Evolutionary conservation across 2,329 filamentous ascomycete species (phyloP), one percentile per base, ranked within the genome.

Genomic region (Clonostachys sp.): DNA sequence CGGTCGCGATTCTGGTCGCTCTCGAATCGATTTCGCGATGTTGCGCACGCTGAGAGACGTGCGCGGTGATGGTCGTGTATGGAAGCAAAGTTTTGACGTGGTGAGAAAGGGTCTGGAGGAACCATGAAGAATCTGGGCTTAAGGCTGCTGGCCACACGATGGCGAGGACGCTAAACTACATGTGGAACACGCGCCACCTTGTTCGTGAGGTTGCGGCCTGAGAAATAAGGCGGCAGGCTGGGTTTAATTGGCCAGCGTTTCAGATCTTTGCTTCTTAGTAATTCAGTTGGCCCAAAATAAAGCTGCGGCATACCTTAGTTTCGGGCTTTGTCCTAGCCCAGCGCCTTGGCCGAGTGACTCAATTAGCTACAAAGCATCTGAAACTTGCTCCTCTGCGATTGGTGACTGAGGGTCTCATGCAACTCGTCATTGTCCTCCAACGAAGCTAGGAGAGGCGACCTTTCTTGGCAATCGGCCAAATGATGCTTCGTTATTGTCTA

Each of bases 31-130:
- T 49, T 57, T 60, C 51, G 50, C 47, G 53, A 53, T 56, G 62
- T 56, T 60, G 62, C 63, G 66, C 66, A 65, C 68, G 70, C 71
- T 71, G 69, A 64, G 67, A 68, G 75, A 74, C 74, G 73, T 77
- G 78, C 71, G 71, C 70, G 67, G 64, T 39, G 68, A 71, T 77
- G 69, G 58, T 65, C 58, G 58, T 54, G 55, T 57, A 55, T 55
- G 50, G 52, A 55, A 59, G 61, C 64, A 65, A 61, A 64, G 62
- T 70, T 68, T 71, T 67, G 67, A 69, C 67, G 66, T 65, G 63
- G 67, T 65, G 66, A 61, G 61, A 63, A 66, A 64, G 61, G 61
- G 57, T 55, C 54, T 53, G 54, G 61, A 61, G 62, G 62, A 64
- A 59, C 62, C 61, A 57, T 59, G 66, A 68, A 72, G 67, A 69